Evolutionary conservation across 257 asterid species (phyloP), one percentile per base, ranked within the genome.

Genomic region (Salvia rosmarinus): DNA sequence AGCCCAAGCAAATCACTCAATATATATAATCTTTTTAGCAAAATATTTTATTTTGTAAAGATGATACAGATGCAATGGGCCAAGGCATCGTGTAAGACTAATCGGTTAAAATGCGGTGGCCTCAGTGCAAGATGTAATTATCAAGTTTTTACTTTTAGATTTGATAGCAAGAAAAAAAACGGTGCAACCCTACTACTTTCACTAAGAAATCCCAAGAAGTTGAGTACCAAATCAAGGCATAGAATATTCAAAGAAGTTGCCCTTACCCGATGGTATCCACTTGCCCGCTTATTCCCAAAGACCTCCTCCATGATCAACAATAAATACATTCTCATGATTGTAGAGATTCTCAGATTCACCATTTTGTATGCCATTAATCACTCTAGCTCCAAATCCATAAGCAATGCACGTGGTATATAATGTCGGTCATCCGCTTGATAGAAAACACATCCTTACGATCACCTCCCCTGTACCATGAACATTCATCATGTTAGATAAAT

Each of bases 371-470:
- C 97, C 91, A 74, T 95, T 91, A 37, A 95, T 91, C 60, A 95
- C 99, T 76, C 99, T 89, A 69, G 99, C 87, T 95, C 98, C 82
- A 95, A 84, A 80, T 95, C 99, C 99, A 95, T 91, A 68, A 95
- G 87, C 69, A 95, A 77, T 30, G 98, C 99, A 72, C 98, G 89
- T 11, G 98, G 99, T 55, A 95, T 82, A 65, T 95, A 95, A 86
- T 95, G 99, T 43, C 91, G 99, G 79, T 95, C 99, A 68, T 95
- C 99, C 21, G 98, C 98, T 86, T 95, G 99, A 80, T 95, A 95
- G 90, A 95, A 81, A 95, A 95, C 58, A 95, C 99, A 71, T 95
- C 99, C 82, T 95, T 95, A 11, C 99, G 77, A 74, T 95, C 99
- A 43, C 99, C 99, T 64, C 99, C 99, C 98, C 96, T 95, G 87